Evolutionary conservation across 116 monocot species (phyloP).

Genomic region (Trichopus zeylanicus): DNA sequence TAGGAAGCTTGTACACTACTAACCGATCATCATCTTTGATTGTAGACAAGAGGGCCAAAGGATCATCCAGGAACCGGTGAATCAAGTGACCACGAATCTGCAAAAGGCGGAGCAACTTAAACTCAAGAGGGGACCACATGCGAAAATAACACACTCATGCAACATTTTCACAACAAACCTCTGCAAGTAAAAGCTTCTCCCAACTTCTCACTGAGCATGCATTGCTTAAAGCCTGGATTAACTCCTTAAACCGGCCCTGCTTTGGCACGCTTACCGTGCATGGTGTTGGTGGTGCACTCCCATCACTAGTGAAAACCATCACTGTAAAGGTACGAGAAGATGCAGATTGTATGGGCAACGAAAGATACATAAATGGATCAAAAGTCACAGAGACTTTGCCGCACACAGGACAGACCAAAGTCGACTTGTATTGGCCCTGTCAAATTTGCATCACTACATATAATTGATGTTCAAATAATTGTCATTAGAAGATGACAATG

Average conservation of each 20-base stretch:
- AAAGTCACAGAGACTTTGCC: slow-evolving; percentile 96
- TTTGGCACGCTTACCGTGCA: slow-evolving; percentile 93
- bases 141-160: background rate
- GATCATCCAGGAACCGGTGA: slow-evolving; percentile 82
- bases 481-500: slow-evolving; percentile 8
- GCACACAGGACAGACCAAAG: slow-evolving; percentile 92
- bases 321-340: slow-evolving; percentile 72
- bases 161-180: slow-evolving; percentile 35
- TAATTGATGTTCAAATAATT: slow-evolving; percentile 3
- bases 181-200: slow-evolving; percentile 83
- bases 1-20: slow-evolving; percentile 77
- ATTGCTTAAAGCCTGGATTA: slow-evolving; percentile 69
- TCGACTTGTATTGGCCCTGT: slow-evolving; percentile 99
- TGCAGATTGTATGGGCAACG: slow-evolving; percentile 88
- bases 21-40: slow-evolving; percentile 90
- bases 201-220: slow-evolving; percentile 64
- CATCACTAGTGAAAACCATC: slow-evolving; percentile 67
- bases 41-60: slow-evolving; percentile 52
- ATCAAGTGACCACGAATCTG: slow-evolving; percentile 77
- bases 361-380: slow-evolving; percentile 99
- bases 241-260: slow-evolving; percentile 77
- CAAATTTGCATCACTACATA: slow-evolving; percentile 23
- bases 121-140: background rate
- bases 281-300: slow-evolving; percentile 63
- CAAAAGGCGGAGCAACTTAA: slow-evolving; percentile 4